These are phyloP conservation scores for Lachancea sp. DNA, from an alignment of 805 yeast genomes.

Conservation along the genomic window DNA sequence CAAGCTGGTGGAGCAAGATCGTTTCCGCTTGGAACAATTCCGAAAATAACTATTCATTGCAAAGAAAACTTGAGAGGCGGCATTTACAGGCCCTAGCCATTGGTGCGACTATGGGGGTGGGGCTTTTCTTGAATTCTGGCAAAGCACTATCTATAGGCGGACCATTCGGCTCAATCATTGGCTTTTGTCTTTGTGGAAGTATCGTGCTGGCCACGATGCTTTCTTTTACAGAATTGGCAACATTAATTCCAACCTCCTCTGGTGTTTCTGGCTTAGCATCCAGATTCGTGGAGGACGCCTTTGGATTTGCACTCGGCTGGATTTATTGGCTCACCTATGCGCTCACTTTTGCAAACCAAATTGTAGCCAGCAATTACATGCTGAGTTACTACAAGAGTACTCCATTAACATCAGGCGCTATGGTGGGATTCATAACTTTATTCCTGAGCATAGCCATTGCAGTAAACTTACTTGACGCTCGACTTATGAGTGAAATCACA, in stretches of 20 bases:
- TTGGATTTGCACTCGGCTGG: slow-evolving; percentile 66
- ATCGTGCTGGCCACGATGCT: slow-evolving; percentile 58
- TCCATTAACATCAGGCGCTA: slow-evolving; percentile 41
- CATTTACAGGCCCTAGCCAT: slow-evolving; percentile 61
- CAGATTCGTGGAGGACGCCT: slow-evolving; percentile 57
- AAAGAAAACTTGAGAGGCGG: slow-evolving; percentile 41
- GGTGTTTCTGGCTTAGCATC: slow-evolving; percentile 60
- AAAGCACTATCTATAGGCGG: slow-evolving; percentile 51
- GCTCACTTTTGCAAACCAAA: slow-evolving; percentile 55
- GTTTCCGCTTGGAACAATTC: not conserved
- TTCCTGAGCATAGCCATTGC: slow-evolving; percentile 41
- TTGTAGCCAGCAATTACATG: slow-evolving; percentile 57
- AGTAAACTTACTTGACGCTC: slow-evolving; percentile 60
- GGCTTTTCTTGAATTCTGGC: slow-evolving; percentile 57
- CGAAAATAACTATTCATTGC: slow-evolving; percentile 37
- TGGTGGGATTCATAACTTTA: slow-evolving; percentile 64
- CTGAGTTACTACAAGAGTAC: slow-evolving; percentile 57
- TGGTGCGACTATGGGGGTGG: slow-evolving; percentile 64
- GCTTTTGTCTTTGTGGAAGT: slow-evolving; percentile 58
- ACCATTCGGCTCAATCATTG: slow-evolving; percentile 45
- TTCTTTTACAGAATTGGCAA: slow-evolving; percentile 58
- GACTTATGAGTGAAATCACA: slow-evolving; percentile 70
- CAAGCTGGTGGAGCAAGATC: not conserved
- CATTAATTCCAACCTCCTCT: slow-evolving; percentile 54
- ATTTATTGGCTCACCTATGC: slow-evolving; percentile 52